Evolutionary conservation across 352 stramenopile genomes (phyloP), one percentile per base, ranked within the genome.

Genomic region (Pilasporangium apinafurcum): DNA sequence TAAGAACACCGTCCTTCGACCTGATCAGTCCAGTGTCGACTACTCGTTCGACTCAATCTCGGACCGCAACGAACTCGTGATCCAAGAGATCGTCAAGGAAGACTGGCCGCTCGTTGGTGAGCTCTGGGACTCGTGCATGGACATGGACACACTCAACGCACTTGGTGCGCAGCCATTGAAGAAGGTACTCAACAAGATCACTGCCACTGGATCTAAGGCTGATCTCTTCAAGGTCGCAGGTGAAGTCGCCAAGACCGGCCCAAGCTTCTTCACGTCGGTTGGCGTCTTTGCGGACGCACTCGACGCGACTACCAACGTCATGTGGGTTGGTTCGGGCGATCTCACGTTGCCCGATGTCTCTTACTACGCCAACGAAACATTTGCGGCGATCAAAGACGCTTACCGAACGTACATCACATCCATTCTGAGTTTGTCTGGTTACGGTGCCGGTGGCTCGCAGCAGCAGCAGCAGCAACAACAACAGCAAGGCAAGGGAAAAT

Each of bases 331-430:
- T 25, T 68, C 93, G 47, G 66, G 54, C 10, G 63, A 92, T 4
- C 67, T 97, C 31, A 73, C 60, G 25, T 56, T 98, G 14, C 81
- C 86, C 2, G 83, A 75, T 29, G 89, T 95, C 51, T 97, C 97
- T 54, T 92, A 97, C 37, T 82, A 88, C n/a, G n/a, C n/a, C n/a
- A n/a, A n/a, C n/a, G n/a, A n/a, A n/a, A n/a, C n/a, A n/a, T n/a
- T n/a, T n/a, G n/a, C n/a, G n/a, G n/a, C n/a, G n/a, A n/a, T n/a
- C n/a, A n/a, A n/a, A n/a, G n/a, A n/a, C n/a, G n/a, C n/a, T n/a
- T n/a, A n/a, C n/a, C n/a, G n/a, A n/a, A n/a, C n/a, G n/a, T n/a
- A n/a, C n/a, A n/a, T n/a, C n/a, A n/a, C n/a, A n/a, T n/a, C n/a
- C n/a, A n/a, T n/a, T n/a, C n/a, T n/a, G n/a, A n/a, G n/a, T n/a